These are phyloP conservation scores for Cytospora piceicola DNA, from an alignment of 2,329 filamentous ascomycete genomes.

Conservation along the genomic window DNA sequence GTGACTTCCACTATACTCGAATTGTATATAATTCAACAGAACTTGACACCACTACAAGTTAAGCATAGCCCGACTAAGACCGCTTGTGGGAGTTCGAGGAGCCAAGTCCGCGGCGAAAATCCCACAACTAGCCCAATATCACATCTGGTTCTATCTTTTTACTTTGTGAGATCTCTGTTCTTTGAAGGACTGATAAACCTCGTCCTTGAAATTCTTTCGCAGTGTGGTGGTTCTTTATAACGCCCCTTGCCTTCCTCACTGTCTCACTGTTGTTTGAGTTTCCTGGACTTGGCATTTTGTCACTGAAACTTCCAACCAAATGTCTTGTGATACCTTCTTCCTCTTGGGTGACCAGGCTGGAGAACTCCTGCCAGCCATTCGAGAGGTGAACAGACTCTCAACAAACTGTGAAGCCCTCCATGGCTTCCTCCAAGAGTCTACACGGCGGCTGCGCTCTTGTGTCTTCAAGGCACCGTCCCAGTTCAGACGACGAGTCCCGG, in stretches of 20 bases:
- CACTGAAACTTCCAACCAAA: constrained; percentile 3
- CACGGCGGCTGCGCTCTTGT: neutral
- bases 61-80: too few species aligned
- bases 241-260: neutral
- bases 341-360: constrained; percentile 31
- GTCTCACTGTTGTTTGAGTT: too few species aligned
- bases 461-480: neutral
- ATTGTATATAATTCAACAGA: too few species aligned
- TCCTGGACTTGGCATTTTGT: neutral
- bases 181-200: too few species aligned
- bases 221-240: neutral
- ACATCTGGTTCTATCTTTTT: too few species aligned
- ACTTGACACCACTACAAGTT: too few species aligned
- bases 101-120: too few species aligned
- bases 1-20: too few species aligned
- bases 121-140: too few species aligned
- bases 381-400: constrained; percentile 13
- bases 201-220: too few species aligned
- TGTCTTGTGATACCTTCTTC: constrained; percentile 22
- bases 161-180: too few species aligned
- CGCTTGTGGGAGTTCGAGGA: too few species aligned
- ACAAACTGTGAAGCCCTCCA: neutral
- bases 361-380: constrained; percentile 26
- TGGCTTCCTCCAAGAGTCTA: neutral
- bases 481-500: neutral